phyloP scores from a whole-genome alignment of 2,329 filamentous ascomycete genomes.

The Cryphonectria nitschkei region DNA sequence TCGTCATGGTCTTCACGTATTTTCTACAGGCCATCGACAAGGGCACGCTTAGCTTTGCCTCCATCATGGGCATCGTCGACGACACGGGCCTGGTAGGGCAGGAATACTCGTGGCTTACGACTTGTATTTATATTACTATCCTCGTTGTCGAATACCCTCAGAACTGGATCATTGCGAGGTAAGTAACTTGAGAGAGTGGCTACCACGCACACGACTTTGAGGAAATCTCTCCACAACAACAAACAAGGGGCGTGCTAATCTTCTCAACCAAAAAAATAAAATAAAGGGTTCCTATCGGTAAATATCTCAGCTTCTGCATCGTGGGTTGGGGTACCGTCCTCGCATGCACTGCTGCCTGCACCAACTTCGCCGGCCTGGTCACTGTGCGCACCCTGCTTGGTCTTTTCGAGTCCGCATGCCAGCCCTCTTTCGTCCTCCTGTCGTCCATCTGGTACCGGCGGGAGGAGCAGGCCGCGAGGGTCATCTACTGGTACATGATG shows the following conservation, averaged over 20 bases:
- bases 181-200: slow-evolving; percentile 29
- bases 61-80: slow-evolving; percentile 63
- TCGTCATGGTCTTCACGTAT: slow-evolving; percentile 74
- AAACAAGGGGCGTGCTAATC: not conserved
- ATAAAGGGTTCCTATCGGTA: slow-evolving; percentile 64
- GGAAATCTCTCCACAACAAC: no score
- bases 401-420: slow-evolving; percentile 71
- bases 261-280: no score
- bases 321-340: slow-evolving; percentile 65
- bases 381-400: slow-evolving; percentile 68
- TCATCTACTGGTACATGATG: slow-evolving; percentile 80
- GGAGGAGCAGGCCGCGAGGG: slow-evolving; percentile 67
- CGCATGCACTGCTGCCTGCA: slow-evolving; percentile 63
- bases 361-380: slow-evolving; percentile 63
- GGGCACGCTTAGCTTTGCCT: slow-evolving; percentile 66
- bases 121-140: slow-evolving; percentile 74
- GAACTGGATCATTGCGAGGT: slow-evolving; percentile 49
- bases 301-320: slow-evolving; percentile 67
- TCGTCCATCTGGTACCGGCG: slow-evolving; percentile 73
- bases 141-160: slow-evolving; percentile 74
- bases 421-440: slow-evolving; percentile 69
- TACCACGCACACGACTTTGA: not conserved
- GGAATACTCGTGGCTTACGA: slow-evolving; percentile 72
- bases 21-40: slow-evolving; percentile 74
- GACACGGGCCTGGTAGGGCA: slow-evolving; percentile 52